Base-by-base conservation (phyloP, 495 filamentous ascomycete species). In the Achaetomiella virescens region DNA sequence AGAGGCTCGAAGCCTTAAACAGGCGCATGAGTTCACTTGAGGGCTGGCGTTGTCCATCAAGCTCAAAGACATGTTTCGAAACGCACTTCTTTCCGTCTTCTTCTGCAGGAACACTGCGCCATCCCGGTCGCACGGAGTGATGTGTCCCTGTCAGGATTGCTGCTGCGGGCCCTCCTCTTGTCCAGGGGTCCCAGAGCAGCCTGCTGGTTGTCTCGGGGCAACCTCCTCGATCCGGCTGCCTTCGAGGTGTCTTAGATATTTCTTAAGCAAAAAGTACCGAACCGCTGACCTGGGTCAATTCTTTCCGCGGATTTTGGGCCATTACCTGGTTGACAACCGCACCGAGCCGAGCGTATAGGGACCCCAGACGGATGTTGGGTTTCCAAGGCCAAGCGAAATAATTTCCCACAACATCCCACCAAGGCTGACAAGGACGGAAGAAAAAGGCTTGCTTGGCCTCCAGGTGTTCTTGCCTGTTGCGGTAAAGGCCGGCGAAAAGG, bases 331-430 rank as follows among this genome's bases (percentile, higher is more conserved):
- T 38, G 3, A 38, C 36, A 3, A 14, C 3, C 36, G n/a, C 17
- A 15, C 22, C 2, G 14, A 50, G 10, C 20, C 27, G 27, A n/a
- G 6, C 38, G 38, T 41, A 41, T 41, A 14, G n/a, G 38, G 9
- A 41, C 35, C 35, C 33, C 4, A 40, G 18, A 31, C 27, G 27
- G 9, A n/a, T n/a, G n/a, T n/a, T n/a, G n/a, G n/a, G n/a, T n/a
- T 6, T 25, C 17, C 48, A 24, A 18, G 31, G 17, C 27, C 52
- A 54, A 54, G 52, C 52, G 52, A 46, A 29, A 46, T 46, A 29
- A 54, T 45, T 3, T 14, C 11, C 6, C 15, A 11, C 7, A 2
- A 9, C 2, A 48, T 6, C n/a, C 4, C 29, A 17, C 14, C 35
- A 37, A 29, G 36, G 36, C 21, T 20, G 36, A 37, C 22, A 31